Evolutionary conservation across 179 eudicot species (phyloP), one percentile per base, ranked within the genome.

Genomic region (Beta macrorhiza): DNA sequence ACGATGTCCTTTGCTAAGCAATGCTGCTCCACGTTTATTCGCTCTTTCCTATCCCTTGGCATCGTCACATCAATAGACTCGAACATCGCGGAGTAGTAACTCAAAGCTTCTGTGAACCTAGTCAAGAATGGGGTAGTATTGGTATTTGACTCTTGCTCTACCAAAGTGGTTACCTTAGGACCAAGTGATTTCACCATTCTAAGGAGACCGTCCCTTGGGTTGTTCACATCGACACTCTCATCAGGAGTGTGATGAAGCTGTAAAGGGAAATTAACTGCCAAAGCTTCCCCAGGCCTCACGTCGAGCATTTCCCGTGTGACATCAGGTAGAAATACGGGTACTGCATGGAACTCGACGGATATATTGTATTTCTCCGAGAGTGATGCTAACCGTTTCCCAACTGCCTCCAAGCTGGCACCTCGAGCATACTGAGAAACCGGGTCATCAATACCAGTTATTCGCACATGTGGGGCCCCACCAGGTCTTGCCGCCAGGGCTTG

Each of bases 401-500:
- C 91, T 0, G 86, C 86, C 61, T 85, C 93, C 84, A 95, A 87
- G 62, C 88, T 84, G 29, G 82, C 93, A 29, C 98, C 99, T 20
- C 99, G 97, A 16, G 99, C 99, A 67, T 91, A 90, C 84, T 90
- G 85, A 0, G 94, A 90, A 14, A 92, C 89, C 0, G 99, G 98
- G 51, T 95, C 99, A 67, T 95, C 99, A 1, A 95, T 95, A 19
- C 99, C 99, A 0, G 99, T 95, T 55, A 95, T 95, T 14, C 99
- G 88, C 4, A 95, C 98, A 15, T 79, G 83, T 3, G 99, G 99
- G 10, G 98, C 84, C 5, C 99, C 99, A 29, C 93, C 79, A 7
- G 98, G 99, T 61, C 98, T 74, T 19, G 97, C 93, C 2, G 99
- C 99, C 8, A 95, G 94, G 37, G 99, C 99, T 83, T 92, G 98